Evolutionary conservation across 441 rosid species (phyloP).

Genomic region (Populus hybrid): DNA sequence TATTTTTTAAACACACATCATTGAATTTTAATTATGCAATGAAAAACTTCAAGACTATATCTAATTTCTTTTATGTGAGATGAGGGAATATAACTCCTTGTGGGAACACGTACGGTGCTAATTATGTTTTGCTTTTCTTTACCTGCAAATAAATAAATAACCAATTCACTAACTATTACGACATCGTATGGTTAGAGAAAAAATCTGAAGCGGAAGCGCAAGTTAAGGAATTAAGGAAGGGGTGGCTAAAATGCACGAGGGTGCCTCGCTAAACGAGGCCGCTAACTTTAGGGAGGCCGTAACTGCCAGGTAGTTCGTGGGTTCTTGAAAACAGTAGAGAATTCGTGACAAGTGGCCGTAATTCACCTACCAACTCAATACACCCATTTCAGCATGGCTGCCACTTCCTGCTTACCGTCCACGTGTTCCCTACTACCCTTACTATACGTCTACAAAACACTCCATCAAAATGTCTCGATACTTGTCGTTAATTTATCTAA

Average conservation of each 20-base stretch:
- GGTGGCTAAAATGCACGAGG: constrained; percentile 1
- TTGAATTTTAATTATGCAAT: too few relatives aligned
- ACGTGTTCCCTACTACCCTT: constrained; percentile 15
- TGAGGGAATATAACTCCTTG: neutral
- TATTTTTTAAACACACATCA: too few relatives aligned
- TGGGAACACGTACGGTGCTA: too few relatives aligned
- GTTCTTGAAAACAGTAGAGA: constrained; percentile 3
- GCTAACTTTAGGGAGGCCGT: constrained; percentile 14
- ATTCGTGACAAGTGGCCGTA: constrained; percentile 24
- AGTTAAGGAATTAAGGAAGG: neutral
- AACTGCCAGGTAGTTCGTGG: constrained; percentile 26
- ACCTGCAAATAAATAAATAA: too few relatives aligned
- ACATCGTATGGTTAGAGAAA: neutral
- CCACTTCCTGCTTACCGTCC: constrained; percentile 16
- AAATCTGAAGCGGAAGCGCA: neutral
- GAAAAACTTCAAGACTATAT: too few relatives aligned
- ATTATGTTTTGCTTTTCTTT: too few relatives aligned
- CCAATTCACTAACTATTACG: too few relatives aligned
- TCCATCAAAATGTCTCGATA: neutral
- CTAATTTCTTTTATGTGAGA: too few relatives aligned
- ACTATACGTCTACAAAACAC: neutral
- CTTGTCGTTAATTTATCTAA: neutral
- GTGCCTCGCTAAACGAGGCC: neutral
- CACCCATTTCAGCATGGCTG: constrained; percentile 21
- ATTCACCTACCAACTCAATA: constrained; percentile 15